Conservation (phyloP, 257 asterid species). For the Misopates orontium region DNA sequence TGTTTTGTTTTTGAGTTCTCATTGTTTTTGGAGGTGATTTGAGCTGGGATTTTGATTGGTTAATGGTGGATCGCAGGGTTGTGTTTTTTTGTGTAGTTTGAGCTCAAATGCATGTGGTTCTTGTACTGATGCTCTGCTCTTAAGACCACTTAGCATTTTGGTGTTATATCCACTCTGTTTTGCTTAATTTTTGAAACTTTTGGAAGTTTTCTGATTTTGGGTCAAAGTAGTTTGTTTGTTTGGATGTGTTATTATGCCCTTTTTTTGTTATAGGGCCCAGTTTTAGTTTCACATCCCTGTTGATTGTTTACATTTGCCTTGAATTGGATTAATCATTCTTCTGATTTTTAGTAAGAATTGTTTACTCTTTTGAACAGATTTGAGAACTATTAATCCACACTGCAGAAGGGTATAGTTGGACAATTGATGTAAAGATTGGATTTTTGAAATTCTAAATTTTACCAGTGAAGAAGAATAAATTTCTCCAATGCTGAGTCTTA, state of each 20-base stretch:
- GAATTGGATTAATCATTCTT: slow-evolving; percentile 14
- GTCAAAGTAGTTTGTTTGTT: slow-evolving; percentile 10
- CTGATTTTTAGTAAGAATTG: slow-evolving; percentile 18
- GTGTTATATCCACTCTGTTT: background rate
- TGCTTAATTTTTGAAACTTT: slow-evolving; percentile 15
- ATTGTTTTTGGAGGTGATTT: slow-evolving; percentile 2
- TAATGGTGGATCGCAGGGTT: slow-evolving; percentile 36
- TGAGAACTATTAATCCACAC: slow-evolving; percentile 12
- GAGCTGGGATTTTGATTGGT: slow-evolving; percentile 25
- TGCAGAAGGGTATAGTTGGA: slow-evolving; percentile 26
- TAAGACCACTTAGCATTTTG: slow-evolving; percentile 9
- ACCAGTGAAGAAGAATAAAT: slow-evolving; percentile 22
- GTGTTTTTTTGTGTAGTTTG: slow-evolving; percentile 18
- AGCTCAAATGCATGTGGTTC: slow-evolving; percentile 18
- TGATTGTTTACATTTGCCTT: slow-evolving; percentile 15
- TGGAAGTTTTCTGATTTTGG: slow-evolving; percentile 12
- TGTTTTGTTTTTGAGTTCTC: too few relatives aligned
- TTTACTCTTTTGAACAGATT: slow-evolving; percentile 26
- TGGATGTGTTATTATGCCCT: slow-evolving; percentile 23
- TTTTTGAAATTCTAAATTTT: slow-evolving; percentile 16
- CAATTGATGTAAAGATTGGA: slow-evolving; percentile 36
- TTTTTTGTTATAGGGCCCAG: slow-evolving; percentile 41
- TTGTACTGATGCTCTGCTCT: background rate
- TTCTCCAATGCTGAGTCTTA: slow-evolving; percentile 56
- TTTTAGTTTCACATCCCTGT: slow-evolving; percentile 19